These are phyloP conservation scores for Myxozyma lipomycoides DNA, from an alignment of 805 yeast genomes.

Conservation along the genomic window DNA sequence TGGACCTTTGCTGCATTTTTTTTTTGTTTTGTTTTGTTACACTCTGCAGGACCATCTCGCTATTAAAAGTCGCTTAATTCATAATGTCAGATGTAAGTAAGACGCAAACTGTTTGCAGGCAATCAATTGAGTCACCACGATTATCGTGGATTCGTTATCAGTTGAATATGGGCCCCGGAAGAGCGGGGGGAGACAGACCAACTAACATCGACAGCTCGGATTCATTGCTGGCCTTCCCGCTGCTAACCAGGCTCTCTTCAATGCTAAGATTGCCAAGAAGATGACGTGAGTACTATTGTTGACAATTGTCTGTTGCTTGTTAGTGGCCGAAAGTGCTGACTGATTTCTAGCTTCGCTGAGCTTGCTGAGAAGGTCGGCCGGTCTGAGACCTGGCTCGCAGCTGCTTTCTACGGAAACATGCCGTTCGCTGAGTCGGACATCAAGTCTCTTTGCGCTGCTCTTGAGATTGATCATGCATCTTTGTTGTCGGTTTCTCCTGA, in stretches of 20 bases:
- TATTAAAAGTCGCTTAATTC: too few species aligned
- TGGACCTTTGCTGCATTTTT: too few species aligned
- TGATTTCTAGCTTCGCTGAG: slow-evolving; percentile 22
- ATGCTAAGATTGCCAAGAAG: slow-evolving; percentile 28
- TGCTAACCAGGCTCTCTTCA: slow-evolving; percentile 28
- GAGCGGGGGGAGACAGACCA: too few species aligned
- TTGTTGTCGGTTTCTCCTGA: slow-evolving; percentile 22
- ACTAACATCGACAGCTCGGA: too few species aligned
- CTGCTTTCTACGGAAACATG: slow-evolving; percentile 30
- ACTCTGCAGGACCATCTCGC: too few species aligned
- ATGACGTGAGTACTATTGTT: slow-evolving; percentile 13
- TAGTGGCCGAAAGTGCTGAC: not conserved
- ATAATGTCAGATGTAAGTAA: too few species aligned
- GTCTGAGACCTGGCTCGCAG: slow-evolving; percentile 29
- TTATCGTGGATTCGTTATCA: too few species aligned
- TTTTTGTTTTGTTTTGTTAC: too few species aligned
- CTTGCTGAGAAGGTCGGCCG: slow-evolving; percentile 27
- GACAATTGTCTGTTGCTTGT: not conserved
- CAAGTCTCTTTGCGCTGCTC: slow-evolving; percentile 16
- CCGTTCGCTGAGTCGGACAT: slow-evolving; percentile 27
- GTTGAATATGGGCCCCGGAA: too few species aligned
- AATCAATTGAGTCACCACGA: too few species aligned
- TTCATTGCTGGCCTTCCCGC: slow-evolving; percentile 25
- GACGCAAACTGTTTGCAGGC: too few species aligned
- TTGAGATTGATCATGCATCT: slow-evolving; percentile 21